Percentiles rank a stretch among this genome's conserved stretches.
These are phyloP conservation scores for Fusarium irregulare DNA, from an alignment of 2,329 filamentous ascomycete species.

Conservation along the genomic window DNA sequence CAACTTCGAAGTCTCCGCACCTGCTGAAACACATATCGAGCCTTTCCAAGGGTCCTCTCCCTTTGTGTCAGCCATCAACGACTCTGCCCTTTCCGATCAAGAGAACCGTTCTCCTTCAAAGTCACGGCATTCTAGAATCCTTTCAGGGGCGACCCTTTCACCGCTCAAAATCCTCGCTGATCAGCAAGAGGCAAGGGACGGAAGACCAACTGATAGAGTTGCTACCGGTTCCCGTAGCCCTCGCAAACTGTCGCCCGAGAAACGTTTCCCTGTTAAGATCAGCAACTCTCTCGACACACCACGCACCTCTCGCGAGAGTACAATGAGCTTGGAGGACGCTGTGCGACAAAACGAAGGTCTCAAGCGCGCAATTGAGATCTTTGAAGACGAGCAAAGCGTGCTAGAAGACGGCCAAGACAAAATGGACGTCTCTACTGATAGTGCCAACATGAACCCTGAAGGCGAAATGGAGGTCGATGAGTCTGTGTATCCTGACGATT, in stretches of 20 bases:
- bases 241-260: slow-evolving; percentile 63
- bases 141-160: slow-evolving; percentile 68
- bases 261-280: slow-evolving; percentile 71
- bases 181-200: slow-evolving; percentile 44
- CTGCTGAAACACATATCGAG: slow-evolving; percentile 29
- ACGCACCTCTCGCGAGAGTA: slow-evolving; percentile 49
- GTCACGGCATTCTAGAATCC: slow-evolving; percentile 64
- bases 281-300: slow-evolving; percentile 49
- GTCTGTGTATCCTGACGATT: slow-evolving; percentile 71
- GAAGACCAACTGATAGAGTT: slow-evolving; percentile 39
- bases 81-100: slow-evolving; percentile 52
- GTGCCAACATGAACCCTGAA: slow-evolving; percentile 46
- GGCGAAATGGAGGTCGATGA: slow-evolving; percentile 48
- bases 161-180: slow-evolving; percentile 66
- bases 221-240: slow-evolving; percentile 56
- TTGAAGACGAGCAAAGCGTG: slow-evolving; percentile 64
- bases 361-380: slow-evolving; percentile 69
- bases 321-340: slow-evolving; percentile 64
- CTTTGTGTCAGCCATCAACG: slow-evolving; percentile 48
- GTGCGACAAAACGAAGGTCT: slow-evolving; percentile 67
- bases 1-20: slow-evolving; percentile 37
- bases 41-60: slow-evolving; percentile 42
- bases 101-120: slow-evolving; percentile 62
- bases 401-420: slow-evolving; percentile 48
- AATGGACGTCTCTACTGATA: slow-evolving; percentile 37